Percentiles rank a stretch among this genome's conserved stretches.
These are phyloP conservation scores for Ganoderma multipileum DNA, from an alignment of 1,284 basidiomycete genomes.

Conservation along the genomic window DNA sequence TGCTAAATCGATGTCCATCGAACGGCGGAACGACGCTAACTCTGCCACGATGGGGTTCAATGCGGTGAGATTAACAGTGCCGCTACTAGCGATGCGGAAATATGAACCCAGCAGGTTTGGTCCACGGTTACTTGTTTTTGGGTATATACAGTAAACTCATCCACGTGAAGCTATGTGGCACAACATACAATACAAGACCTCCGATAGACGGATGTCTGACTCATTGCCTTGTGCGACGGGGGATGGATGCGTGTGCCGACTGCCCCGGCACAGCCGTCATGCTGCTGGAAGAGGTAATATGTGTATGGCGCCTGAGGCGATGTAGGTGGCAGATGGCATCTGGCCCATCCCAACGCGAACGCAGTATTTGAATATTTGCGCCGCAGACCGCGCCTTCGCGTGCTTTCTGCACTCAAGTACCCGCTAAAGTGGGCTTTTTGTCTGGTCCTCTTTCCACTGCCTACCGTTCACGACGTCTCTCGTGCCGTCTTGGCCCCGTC, in stretches of 20 bases:
- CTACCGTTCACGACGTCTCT: neutral
- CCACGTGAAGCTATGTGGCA: neutral
- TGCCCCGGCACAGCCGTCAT: slow-evolving; percentile 10
- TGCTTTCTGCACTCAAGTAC: slow-evolving; percentile 2
- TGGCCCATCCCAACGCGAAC: neutral
- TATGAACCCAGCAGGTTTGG: neutral
- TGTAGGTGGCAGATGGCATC: slow-evolving; percentile 21
- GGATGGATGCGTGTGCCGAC: neutral
- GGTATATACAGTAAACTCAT: too few relatives aligned
- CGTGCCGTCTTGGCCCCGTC: neutral
- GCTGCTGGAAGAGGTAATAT: slow-evolving; percentile 10
- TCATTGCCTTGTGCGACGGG: slow-evolving; percentile 5
- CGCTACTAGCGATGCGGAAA: neutral
- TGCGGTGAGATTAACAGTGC: neutral
- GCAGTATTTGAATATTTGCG: neutral
- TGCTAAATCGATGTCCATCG: neutral
- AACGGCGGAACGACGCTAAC: neutral
- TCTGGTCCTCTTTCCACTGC: neutral
- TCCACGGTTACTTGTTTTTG: neutral
- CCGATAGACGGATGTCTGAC: neutral
- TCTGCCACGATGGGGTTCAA: neutral
- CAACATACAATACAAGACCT: neutral
- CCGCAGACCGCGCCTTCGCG: neutral
- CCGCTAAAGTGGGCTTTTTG: neutral
- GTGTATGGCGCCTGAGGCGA: slow-evolving; percentile 26